phyloP scores from a whole-genome alignment of 225 moss, liverwort and hornwort genomes.

The Marchantia polymorpha region DNA sequence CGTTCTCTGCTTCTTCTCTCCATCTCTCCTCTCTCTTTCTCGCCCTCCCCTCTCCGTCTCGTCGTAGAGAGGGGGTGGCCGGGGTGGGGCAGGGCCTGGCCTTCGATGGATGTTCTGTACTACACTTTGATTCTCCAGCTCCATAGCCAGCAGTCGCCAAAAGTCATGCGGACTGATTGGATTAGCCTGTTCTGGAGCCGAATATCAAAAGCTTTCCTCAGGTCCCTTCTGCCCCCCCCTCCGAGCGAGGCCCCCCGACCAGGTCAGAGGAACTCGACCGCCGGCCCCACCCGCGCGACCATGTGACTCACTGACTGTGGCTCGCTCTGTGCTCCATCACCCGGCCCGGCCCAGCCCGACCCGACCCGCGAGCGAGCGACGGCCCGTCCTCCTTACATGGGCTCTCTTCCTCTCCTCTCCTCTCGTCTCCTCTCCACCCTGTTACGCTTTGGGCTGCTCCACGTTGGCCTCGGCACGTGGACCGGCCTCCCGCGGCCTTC shows the following conservation, averaged over 20 bases:
- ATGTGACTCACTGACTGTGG: conserved; percentile 9
- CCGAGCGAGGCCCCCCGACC: no score
- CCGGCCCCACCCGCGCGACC: not conserved
- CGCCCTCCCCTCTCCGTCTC: not conserved
- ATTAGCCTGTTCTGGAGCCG: not conserved
- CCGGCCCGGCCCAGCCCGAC: not conserved
- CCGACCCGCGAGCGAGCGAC: not conserved
- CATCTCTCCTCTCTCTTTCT: no score
- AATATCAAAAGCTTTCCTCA: not conserved
- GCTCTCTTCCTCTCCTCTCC: no score
- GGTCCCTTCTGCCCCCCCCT: conserved; percentile 6
- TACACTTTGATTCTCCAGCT: not conserved
- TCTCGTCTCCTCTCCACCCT: no score
- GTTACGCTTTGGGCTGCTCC: no score
- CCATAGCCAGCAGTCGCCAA: not conserved
- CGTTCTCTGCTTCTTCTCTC: no score
- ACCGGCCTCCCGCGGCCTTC: no score
- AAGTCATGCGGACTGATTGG: conserved; percentile 5
- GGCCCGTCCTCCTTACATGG: not conserved
- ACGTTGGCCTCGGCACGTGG: no score
- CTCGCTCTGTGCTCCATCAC: not conserved
- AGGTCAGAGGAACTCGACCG: not conserved
- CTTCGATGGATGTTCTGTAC: conserved; percentile 3
- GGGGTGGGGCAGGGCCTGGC: not conserved
- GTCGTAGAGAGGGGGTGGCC: conserved; percentile 10